Evolutionary conservation across 192 early-diverging fungal species (phyloP), one percentile per base, ranked within the genome.

Genomic region (Coemansia sp.): DNA sequence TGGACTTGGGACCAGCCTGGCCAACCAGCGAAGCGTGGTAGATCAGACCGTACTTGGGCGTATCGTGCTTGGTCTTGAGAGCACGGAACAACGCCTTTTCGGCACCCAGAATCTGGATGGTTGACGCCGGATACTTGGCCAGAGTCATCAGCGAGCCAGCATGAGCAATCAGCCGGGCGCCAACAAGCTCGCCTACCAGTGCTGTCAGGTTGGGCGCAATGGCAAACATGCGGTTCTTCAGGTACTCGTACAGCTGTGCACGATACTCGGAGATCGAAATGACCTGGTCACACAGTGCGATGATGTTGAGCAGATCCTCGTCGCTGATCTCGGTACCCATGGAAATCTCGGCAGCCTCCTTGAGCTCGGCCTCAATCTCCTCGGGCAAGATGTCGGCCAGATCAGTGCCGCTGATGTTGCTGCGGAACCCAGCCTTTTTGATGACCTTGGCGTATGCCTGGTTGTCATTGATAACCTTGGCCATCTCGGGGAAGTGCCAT

Each of bases 81-180:
- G 96, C 96, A 37, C 96, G 87, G 89, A 99, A 99, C 23, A 99
- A 87, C n/a, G 97, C 97, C 88, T 99, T 99, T 81, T 99, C 97
- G 33, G 97, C 97, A 76, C 97, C 97, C 15, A 99, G 86, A 55
- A 99, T 97, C 82, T 99, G 97, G 57, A 99, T 89, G 51, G 97
- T 99, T 42, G 90, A 92, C 48, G 96, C 96, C 26, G 97, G 97
- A 76, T 92, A 88, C 83, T 99, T 99, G 72, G 92, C 88, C 63
- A 99, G 80, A 71, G 94, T 99, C 81, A 93, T 94, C 69, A 98
- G 78, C 30, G 88, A 90, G 59, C 97, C 97, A 42, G 96, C 94
- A 68, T 98, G 97, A 36, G 94, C 81, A 76, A 99, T 98, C 66
- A 99, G 82, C 62, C 96, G 88, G 46, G 97, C 97, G 65, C 95